These are phyloP conservation scores for Ogataea nakhonphanomensis DNA, from an alignment of 805 yeast genomes.

Conservation along the genomic window DNA sequence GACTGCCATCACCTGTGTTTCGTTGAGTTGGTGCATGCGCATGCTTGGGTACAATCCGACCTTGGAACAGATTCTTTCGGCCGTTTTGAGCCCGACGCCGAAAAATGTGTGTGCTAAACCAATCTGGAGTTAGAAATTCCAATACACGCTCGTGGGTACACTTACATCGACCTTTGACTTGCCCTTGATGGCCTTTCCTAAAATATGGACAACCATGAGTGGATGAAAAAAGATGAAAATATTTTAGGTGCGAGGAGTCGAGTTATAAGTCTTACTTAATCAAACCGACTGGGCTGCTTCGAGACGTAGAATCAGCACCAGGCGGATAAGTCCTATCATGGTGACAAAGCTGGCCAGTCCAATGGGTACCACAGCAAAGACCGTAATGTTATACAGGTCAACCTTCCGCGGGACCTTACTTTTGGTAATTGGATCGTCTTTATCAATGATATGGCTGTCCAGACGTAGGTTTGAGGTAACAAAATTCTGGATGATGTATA, in stretches of 20 bases:
- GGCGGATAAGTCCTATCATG: conserved; percentile 78
- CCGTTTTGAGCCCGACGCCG: conserved; percentile 78
- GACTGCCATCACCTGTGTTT: conserved; percentile 79
- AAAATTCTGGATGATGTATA: conserved; percentile 82
- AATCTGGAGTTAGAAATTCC: conserved; percentile 17
- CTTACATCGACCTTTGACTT: conserved; percentile 33
- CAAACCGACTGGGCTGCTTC: conserved; percentile 38
- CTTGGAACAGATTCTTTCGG: conserved; percentile 76
- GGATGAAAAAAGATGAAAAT: conserved; percentile 3
- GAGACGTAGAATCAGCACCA: conserved; percentile 68
- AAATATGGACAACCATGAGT: conserved; percentile 48
- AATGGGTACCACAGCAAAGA: conserved; percentile 97
- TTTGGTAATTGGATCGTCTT: conserved; percentile 3
- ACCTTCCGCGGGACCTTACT: conserved; percentile 59
- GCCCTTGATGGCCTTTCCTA: conserved; percentile 50
- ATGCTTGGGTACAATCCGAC: conserved; percentile 89
- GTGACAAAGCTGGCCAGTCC: conserved; percentile 93
- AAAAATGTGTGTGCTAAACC: conserved; percentile 81
- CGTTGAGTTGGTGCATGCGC: conserved; percentile 91
- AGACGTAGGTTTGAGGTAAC: conserved; percentile 72
- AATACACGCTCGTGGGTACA: neutral
- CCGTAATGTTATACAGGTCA: conserved; percentile 83
- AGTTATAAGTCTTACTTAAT: too few relatives aligned
- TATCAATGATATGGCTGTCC: conserved; percentile 24
- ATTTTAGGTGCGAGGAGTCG: conserved; percentile 6